Evolutionary conservation across 805 yeast genomes (phyloP), one percentile per base, ranked within the genome.

Genomic region (Nakazawaea laoshanensis): DNA sequence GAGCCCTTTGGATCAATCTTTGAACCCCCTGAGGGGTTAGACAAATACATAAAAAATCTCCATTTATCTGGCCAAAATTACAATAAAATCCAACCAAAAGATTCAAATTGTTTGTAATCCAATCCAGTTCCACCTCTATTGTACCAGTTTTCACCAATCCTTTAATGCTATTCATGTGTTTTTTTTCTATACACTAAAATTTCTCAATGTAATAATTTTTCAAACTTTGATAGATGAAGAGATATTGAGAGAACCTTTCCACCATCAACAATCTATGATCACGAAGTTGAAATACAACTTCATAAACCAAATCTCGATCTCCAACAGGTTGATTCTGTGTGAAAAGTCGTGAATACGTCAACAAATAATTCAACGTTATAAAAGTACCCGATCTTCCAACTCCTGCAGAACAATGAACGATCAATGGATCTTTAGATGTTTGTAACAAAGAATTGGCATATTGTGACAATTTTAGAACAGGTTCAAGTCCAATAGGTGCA

Each of bases 211-310:
- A 50, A 34, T 33, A 45, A 19, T 36, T 26, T 27, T 31, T 42
- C 13, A 53, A 31, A 11, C 63, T 50, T 32, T 65, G 67, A 46
- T 71, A 70, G 37, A 74, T 57, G 33, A 63, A 67, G n/a, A 59
- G 50, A 39, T 53, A 72, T 44, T 72, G 79, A 37, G 61, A 66
- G 30, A 61, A 52, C 42, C 62, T 64, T 38, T 72, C 77, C 19
- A 72, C 77, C 78, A 72, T 72, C 38, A 69, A 50, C 27, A 70
- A 55, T 33, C 79, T 41, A 46, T 68, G 73, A 25, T 54, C 52
- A 36, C 77, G 48, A 47, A 70, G 59, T 37, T 52, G 58, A 35
- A 52, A 55, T n/a, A 72, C 63, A 17, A 65, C 52, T 28, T 57
- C 55, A 42, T 55, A 61, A 1, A 72, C 53, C 31, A 67, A 59